Conservation (phyloP, 805 yeast species). For the Ogataea chonburiensis region DNA sequence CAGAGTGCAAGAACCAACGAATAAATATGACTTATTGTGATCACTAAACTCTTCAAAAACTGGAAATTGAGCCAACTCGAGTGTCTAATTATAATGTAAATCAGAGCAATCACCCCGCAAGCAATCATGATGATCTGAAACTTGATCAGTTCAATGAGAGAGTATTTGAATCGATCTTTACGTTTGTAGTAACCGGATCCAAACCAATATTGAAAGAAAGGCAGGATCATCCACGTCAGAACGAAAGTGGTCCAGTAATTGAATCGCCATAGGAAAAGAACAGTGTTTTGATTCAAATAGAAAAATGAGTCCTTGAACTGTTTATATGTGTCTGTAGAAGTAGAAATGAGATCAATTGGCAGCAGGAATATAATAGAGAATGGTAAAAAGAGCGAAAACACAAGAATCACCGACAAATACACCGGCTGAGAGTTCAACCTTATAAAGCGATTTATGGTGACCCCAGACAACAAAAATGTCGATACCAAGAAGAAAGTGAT, state of each 20-base stretch:
- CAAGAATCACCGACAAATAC: slow-evolving; percentile 46
- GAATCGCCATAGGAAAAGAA: slow-evolving; percentile 65
- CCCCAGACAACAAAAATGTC: slow-evolving; percentile 33
- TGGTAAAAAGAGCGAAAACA: slow-evolving; percentile 69
- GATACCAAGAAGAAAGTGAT: slow-evolving; percentile 24
- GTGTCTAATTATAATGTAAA: slow-evolving; percentile 53
- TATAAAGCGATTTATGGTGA: slow-evolving; percentile 38
- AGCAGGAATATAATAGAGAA: slow-evolving; percentile 68
- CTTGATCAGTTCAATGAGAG: slow-evolving; percentile 53
- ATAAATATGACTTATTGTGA: slow-evolving; percentile 76
- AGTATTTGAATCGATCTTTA: slow-evolving; percentile 48
- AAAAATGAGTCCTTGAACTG: slow-evolving; percentile 36
- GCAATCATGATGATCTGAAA: slow-evolving; percentile 60
- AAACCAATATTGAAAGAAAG: slow-evolving; percentile 70
- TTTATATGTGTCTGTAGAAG: slow-evolving; percentile 36
- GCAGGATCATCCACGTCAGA: slow-evolving; percentile 77
- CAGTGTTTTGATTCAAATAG: slow-evolving; percentile 43
- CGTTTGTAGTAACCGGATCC: slow-evolving; percentile 64
- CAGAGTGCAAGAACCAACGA: slow-evolving; percentile 72
- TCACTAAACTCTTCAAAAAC: slow-evolving; percentile 61
- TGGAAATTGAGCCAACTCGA: slow-evolving; percentile 35
- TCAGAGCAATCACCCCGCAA: slow-evolving; percentile 50
- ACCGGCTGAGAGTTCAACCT: slow-evolving; percentile 37
- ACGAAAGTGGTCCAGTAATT: slow-evolving; percentile 79
- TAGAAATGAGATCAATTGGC: slow-evolving; percentile 71